phyloP scores from a whole-genome alignment of 495 filamentous ascomycete genomes.

The Parachaetomium inaequale region DNA sequence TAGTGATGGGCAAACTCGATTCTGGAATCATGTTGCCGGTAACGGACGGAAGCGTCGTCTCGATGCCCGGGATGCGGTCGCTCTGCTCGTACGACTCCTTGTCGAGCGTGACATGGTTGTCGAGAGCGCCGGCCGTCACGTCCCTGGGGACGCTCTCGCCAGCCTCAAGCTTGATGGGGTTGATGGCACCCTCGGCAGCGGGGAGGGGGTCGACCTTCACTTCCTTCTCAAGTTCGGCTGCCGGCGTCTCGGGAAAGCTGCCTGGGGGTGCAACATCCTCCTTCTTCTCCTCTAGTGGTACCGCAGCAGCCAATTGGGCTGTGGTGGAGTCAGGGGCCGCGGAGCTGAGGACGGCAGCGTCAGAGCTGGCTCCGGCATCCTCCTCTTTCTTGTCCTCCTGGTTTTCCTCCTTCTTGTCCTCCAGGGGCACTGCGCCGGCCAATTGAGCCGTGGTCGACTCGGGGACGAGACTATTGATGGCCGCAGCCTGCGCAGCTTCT shows the following conservation, averaged over 20 bases:
- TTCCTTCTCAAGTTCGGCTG: constrained; percentile 44
- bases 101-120: constrained; percentile 67
- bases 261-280: background rate
- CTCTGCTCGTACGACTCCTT: constrained; percentile 79
- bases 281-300: constrained; percentile 25
- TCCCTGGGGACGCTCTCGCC: constrained; percentile 72
- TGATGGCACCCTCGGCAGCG: constrained; percentile 70
- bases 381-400: background rate
- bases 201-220: constrained; percentile 73
- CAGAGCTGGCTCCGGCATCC: constrained; percentile 16
- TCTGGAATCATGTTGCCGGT: constrained; percentile 72
- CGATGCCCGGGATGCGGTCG: constrained; percentile 53
- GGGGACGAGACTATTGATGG: constrained; percentile 59
- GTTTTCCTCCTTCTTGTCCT: constrained; percentile 31
- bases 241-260: constrained; percentile 71
- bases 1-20: constrained; percentile 73
- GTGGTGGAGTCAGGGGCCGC: constrained; percentile 37
- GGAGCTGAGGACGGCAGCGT: constrained; percentile 20
- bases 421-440: constrained; percentile 64
- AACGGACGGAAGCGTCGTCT: constrained; percentile 59
- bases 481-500: constrained; percentile 40
- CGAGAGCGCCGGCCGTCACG: constrained; percentile 52
- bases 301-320: constrained; percentile 35
- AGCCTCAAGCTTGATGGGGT: constrained; percentile 74
- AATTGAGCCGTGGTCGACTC: constrained; percentile 71